Base-by-base conservation (phyloP, 192 early-diverging fungal genomes). In the Backusella westeae region DNA sequence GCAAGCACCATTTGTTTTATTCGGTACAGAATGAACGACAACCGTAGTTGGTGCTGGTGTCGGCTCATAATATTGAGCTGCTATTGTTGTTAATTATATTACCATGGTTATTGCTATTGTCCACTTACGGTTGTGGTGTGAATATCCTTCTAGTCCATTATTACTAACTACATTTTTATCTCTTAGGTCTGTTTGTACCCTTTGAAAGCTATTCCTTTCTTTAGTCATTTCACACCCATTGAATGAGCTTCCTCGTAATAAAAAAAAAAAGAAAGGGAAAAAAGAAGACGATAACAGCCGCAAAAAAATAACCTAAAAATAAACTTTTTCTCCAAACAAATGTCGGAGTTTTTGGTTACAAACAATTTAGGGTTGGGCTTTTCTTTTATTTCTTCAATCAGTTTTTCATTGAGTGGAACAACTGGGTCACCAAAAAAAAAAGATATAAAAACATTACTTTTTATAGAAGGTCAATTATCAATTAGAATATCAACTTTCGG, bases 1-100 rank as follows among this genome's bases (percentile, higher is more conserved):
- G 23, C 74, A 75, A 44, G 74, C 74, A 42, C 67, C 74, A 32
- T 75, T 75, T 21, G 59, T 29, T 32, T 75, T 75, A 21, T 75
- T 75, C 7, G 74, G 74, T n/a, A 41, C 23, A 0, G 74, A 75
- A 42, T 75, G 74, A n/a, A 75, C 65, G 23, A 75, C 36, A 6
- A 75, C 74, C 5, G 74, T 66, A 12, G 66, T 38, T 9, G 74
- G 74, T 34, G 74, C 26, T 12, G 74, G 74, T 2, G 74, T 75
- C 3, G 74, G 74, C 23, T 75, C 32, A 34, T 75, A 75, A 19
- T 67, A 75, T 35, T 67, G 42, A 10, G 19, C 74, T 75, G 46
- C 3, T 69, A 38, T 63, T 9, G 23, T n/a, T 49, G 19, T 49
- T 49, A 49, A n/a, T n/a, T n/a, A 49, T 49, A 19, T 7, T n/a